These are phyloP conservation scores for Lepiota venenata DNA, from an alignment of 768 basidiomycete genomes.

Conservation along the genomic window DNA sequence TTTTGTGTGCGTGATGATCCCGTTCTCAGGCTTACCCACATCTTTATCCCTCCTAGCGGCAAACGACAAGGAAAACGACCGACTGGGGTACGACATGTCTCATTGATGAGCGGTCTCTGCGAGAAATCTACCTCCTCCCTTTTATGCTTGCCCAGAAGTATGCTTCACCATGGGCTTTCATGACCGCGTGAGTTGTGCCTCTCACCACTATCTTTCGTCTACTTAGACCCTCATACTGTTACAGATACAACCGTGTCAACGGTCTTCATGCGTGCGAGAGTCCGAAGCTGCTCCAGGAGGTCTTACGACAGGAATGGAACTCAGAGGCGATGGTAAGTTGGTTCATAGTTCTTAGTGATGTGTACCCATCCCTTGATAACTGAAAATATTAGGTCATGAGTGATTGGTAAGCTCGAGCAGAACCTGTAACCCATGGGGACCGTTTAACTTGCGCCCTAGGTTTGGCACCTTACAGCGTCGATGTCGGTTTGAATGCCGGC, in stretches of 20 bases:
- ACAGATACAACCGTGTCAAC: conserved; percentile 73
- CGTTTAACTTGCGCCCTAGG: conserved; percentile 25
- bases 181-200: conserved; percentile 56
- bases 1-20: conserved; percentile 51
- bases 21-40: neutral
- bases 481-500: conserved; percentile 66
- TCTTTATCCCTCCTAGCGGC: conserved; percentile 33
- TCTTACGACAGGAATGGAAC: conserved; percentile 70
- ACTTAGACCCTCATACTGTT: neutral
- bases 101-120: conserved; percentile 60
- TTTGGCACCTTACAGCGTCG: conserved; percentile 70
- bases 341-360: neutral
- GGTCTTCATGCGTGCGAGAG: conserved; percentile 73
- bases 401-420: conserved; percentile 54
- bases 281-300: conserved; percentile 49
- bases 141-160: conserved; percentile 71
- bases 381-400: conserved; percentile 56
- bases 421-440: too few species aligned
- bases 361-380: neutral
- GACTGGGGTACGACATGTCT: conserved; percentile 66
- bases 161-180: conserved; percentile 63
- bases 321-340: conserved; percentile 53
- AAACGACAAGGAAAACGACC: conserved; percentile 83
- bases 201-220: neutral
- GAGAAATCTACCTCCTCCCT: conserved; percentile 75